A percentile compares a stretch with the other conserved stretches of the same genome.
These are phyloP conservation scores for Fusarium aywerte DNA, from an alignment of 2,329 filamentous ascomycete species.

Conservation along the genomic window DNA sequence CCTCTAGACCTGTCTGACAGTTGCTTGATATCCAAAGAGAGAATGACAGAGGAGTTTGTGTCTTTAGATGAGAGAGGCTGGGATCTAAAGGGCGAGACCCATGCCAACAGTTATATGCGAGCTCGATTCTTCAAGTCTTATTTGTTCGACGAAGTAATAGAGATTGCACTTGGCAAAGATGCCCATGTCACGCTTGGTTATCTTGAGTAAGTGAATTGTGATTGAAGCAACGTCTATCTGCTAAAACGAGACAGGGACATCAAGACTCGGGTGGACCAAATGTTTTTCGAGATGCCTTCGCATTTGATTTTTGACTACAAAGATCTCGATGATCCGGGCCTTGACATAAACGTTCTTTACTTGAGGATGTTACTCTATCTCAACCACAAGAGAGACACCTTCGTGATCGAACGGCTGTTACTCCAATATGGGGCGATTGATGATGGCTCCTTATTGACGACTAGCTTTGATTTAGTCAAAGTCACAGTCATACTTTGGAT, in stretches of 20 bases:
- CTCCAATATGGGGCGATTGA: constrained; percentile 56
- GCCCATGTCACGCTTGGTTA: constrained; percentile 30
- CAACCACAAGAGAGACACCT: constrained; percentile 65
- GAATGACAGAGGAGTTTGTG: constrained; percentile 28
- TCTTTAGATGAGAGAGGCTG: constrained; percentile 62
- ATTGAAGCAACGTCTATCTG: not conserved
- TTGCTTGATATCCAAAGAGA: constrained; percentile 57
- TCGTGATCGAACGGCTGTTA: constrained; percentile 68
- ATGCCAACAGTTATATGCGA: constrained; percentile 59
- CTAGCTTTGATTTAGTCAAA: constrained; percentile 60
- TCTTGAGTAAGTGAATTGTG: constrained; percentile 35
- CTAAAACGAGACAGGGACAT: constrained; percentile 47
- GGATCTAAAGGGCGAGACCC: constrained; percentile 59
- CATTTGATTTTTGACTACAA: constrained; percentile 54
- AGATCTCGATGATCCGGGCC: constrained; percentile 50
- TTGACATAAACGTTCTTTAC: constrained; percentile 52
- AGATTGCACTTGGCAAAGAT: constrained; percentile 61
- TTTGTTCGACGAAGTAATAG: constrained; percentile 69
- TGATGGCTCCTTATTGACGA: constrained; percentile 56
- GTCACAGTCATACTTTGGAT: constrained; percentile 60
- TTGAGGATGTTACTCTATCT: constrained; percentile 60
- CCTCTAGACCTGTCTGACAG: constrained; percentile 66
- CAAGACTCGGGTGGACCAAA: constrained; percentile 50
- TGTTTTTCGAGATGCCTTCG: constrained; percentile 51
- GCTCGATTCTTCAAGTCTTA: constrained; percentile 59